phyloP scores from a whole-genome alignment of 169 alveolate genomes.

The Plasmodium gonderi region DNA sequence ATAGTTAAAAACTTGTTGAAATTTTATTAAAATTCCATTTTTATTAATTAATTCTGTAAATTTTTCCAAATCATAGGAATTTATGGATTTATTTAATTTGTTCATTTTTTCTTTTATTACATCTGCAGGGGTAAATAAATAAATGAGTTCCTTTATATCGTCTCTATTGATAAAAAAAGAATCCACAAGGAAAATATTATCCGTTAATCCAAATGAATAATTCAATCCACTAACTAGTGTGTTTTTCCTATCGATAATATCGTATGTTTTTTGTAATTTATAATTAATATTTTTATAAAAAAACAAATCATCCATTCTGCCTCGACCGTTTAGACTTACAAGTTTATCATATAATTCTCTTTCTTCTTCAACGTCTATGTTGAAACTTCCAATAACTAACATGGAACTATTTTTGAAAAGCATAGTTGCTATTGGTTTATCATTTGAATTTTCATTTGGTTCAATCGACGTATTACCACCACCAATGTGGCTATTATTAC shows the following conservation, averaged over 20 bases:
- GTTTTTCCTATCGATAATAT: constrained; percentile 46
- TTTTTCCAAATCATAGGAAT: constrained; percentile 23
- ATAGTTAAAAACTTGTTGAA: constrained; percentile 53
- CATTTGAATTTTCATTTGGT: not conserved
- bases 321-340: constrained; percentile 35
- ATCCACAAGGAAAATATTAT: constrained; percentile 62
- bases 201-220: constrained; percentile 65
- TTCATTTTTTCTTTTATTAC: constrained; percentile 27
- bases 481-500: not conserved
- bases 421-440: constrained; percentile 27
- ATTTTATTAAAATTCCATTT: constrained; percentile 54
- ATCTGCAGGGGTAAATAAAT: constrained; percentile 66
- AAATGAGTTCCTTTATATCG: constrained; percentile 27
- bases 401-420: constrained; percentile 40
- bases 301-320: constrained; percentile 51
- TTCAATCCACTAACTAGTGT: constrained; percentile 62
- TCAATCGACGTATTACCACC: not conserved
- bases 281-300: constrained; percentile 62
- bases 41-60: constrained; percentile 26
- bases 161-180: constrained; percentile 21
- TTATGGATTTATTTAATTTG: constrained; percentile 31
- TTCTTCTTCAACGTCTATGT: constrained; percentile 43
- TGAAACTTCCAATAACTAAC: constrained; percentile 69
- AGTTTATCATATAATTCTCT: constrained; percentile 22
- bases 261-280: constrained; percentile 59